Evolutionary conservation across 108 stramenopile genomes (phyloP).

Genomic region (Mediolabrus comicus): DNA sequence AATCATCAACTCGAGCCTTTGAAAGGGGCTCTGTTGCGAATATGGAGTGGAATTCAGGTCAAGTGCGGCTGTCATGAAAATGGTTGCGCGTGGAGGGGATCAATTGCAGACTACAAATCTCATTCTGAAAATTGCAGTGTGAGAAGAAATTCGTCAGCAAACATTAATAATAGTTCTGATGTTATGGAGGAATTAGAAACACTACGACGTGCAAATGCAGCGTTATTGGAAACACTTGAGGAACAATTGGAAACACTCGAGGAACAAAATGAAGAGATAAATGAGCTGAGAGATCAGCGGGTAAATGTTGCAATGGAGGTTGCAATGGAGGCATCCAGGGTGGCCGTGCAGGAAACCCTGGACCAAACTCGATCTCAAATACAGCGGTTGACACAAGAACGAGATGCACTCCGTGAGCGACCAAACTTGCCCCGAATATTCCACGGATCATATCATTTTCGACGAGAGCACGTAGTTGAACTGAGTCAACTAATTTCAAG

Average conservation of each 20-base stretch:
- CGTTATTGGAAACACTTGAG: neutral
- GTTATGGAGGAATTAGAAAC: neutral
- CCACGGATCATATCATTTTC: slow-evolving; percentile 9
- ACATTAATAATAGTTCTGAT: neutral
- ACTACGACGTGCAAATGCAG: neutral
- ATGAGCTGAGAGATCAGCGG: slow-evolving; percentile 10
- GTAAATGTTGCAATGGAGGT: neutral
- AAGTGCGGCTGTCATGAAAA: slow-evolving; percentile 19
- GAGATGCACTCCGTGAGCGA: neutral
- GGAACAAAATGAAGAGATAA: slow-evolving; percentile 7
- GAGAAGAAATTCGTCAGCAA: neutral
- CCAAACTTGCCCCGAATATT: neutral
- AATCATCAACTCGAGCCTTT: neutral
- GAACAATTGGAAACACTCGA: neutral
- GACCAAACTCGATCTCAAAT: neutral
- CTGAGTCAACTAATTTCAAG: slow-evolving; percentile 16
- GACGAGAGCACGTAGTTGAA: slow-evolving; percentile 1
- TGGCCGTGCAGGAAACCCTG: neutral
- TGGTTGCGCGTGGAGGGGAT: slow-evolving; percentile 28
- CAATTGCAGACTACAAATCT: slow-evolving; percentile 7
- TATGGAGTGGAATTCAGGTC: slow-evolving; percentile 23
- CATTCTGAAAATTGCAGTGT: slow-evolving; percentile 3
- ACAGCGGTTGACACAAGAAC: neutral
- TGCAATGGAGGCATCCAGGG: neutral
- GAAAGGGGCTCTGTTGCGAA: slow-evolving; percentile 5